phyloP scores from a whole-genome alignment of 345 rosid genomes.

The Geranium rotundifolium region DNA sequence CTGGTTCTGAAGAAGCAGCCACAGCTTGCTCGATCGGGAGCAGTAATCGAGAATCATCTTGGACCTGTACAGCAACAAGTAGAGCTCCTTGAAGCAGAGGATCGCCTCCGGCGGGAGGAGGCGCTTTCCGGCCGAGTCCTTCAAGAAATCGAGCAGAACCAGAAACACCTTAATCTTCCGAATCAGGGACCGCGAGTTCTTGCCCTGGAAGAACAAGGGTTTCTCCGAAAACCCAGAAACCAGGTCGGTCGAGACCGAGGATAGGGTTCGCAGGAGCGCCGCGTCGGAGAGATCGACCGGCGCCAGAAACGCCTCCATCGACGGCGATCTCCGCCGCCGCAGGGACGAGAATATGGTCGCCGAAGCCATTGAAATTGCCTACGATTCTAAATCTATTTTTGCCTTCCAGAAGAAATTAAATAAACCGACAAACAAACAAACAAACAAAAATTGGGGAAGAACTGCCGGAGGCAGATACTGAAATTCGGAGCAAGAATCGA shows the following conservation, averaged over 20 bases:
- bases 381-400: not conserved
- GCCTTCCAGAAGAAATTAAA: no score
- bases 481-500: not conserved
- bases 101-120: constrained; percentile 33
- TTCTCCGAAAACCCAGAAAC: constrained; percentile 37
- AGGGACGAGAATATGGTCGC: constrained; percentile 82
- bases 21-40: constrained; percentile 67
- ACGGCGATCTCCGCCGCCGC: constrained; percentile 66
- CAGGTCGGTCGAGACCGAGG: constrained; percentile 46
- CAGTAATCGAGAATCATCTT: constrained; percentile 80
- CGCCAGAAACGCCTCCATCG: constrained; percentile 65
- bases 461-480: not conserved
- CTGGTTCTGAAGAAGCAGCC: constrained; percentile 79
- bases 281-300: constrained; percentile 73
- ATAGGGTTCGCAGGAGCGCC: constrained; percentile 54
- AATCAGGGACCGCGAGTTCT: constrained; percentile 63
- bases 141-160: constrained; percentile 49
- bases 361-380: constrained; percentile 40
- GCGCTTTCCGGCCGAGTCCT: constrained; percentile 27
- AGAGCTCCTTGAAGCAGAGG: constrained; percentile 80
- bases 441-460: not conserved
- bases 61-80: constrained; percentile 73
- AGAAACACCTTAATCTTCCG: constrained; percentile 62
- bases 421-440: no score
- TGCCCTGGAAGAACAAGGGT: constrained; percentile 49